Evolutionary conservation across 2,329 filamentous ascomycete species (phyloP), one percentile per base, ranked within the genome.

Genomic region (Zasmidium angulare): DNA sequence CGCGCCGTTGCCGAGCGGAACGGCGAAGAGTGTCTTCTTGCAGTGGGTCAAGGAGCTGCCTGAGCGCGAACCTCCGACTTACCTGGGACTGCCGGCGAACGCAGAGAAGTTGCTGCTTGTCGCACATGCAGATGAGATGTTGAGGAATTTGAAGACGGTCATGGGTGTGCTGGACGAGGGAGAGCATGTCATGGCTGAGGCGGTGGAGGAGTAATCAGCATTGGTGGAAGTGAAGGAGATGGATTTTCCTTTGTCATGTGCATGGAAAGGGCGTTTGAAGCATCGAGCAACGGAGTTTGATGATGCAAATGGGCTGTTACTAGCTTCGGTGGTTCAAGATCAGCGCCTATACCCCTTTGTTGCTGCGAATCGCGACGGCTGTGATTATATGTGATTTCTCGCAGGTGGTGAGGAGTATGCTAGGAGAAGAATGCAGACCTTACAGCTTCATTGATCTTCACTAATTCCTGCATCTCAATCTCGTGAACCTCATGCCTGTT

Each of bases 71-170:
- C 96, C 96, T 24, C 95, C 95, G 3, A 96, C 92, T 0, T 99
- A 96, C 73, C 82, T 99, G 17, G 96, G 95, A 21, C 77, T 99
- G 66, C 95, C 95, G 36, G 91, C 91, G 24, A 97, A 99, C 74
- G 95, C 95, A 20, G 95, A 99, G 86, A 99, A 98, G 78, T 74
- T 99, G 72, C 77, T 99, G 68, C 82, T 99, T 29, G 90, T 96
- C 14, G 93, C 91, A 1, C 87, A 96, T 70, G 96, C 93, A 47
- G 85, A 86, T 71, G 90, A 88, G 70, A 87, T 97, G 84, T 87
- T 97, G 69, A 84, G 83, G 64, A 93, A 97, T 75, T 70, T 98
- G 74, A 87, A 88, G 72, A 90, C 88, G 75, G 90, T 99, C 54
- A 90, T 90, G 63, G 89, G 91, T 66, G 81, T 97, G 75, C 77